Conservation (phyloP, 441 rosid genomes). For the Jatropha podagrica region DNA sequence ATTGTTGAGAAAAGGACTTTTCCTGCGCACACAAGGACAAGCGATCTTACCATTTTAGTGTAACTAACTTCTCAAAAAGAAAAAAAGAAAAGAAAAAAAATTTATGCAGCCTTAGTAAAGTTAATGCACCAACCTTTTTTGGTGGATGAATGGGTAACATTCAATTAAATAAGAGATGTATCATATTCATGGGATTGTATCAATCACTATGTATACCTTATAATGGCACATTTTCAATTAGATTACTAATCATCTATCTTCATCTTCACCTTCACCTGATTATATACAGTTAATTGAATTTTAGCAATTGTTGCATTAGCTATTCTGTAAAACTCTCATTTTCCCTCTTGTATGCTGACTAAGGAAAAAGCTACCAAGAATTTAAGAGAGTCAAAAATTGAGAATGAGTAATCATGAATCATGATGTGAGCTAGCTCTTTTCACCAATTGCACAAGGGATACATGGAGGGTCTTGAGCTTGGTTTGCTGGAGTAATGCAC, state of each 20-base stretch:
- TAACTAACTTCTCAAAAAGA: not conserved
- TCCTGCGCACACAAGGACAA: no score
- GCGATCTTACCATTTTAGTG: no score
- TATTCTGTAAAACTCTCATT: not conserved
- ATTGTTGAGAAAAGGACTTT: no score
- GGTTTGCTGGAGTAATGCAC: conserved; percentile 37
- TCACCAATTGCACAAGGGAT: conserved; percentile 41
- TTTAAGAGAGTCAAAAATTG: not conserved
- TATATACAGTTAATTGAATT: not conserved
- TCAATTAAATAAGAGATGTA: not conserved
- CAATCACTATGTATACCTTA: not conserved
- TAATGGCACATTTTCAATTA: not conserved
- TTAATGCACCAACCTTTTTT: not conserved
- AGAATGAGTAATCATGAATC: not conserved
- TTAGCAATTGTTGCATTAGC: not conserved
- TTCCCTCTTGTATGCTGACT: not conserved
- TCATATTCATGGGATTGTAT: not conserved
- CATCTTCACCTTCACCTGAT: not conserved
- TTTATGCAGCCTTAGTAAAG: not conserved
- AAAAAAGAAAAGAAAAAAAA: not conserved
- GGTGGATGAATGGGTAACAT: not conserved
- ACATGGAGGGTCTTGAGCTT: conserved; percentile 43
- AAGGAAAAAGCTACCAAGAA: conserved; percentile 8
- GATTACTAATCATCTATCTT: not conserved
- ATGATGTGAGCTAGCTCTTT: conserved; percentile 15